Conservation (phyloP, 768 basidiomycete species). For the Pluteus cervinus region DNA sequence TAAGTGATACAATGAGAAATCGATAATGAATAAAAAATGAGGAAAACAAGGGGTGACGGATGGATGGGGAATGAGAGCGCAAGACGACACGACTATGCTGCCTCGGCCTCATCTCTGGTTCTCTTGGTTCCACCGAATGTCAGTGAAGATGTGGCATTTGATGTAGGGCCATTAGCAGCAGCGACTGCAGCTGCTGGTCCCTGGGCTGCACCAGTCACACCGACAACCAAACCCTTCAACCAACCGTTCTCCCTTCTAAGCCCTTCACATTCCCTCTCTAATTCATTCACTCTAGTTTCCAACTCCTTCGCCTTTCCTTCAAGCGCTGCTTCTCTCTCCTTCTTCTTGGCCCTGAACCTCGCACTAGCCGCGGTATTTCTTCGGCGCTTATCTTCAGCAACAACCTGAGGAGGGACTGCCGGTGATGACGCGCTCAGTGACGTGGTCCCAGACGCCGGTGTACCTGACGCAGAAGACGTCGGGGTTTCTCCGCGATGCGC, state of each 20-base stretch:
- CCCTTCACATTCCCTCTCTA: conserved; percentile 89
- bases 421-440: conserved; percentile 13
- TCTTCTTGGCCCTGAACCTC: conserved; percentile 93
- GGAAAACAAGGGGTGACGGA: no score
- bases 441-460: no score
- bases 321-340: conserved; percentile 87
- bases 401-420: conserved; percentile 27
- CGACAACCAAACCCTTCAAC: conserved; percentile 86
- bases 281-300: conserved; percentile 67
- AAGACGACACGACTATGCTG: conserved; percentile 10
- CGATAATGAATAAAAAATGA: no score
- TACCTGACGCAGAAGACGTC: no score
- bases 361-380: conserved; percentile 91
- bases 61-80: no score
- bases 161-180: conserved; percentile 13
- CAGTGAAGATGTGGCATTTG: conserved; percentile 13
- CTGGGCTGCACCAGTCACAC: conserved; percentile 70
- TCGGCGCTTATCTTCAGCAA: conserved; percentile 86
- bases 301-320: conserved; percentile 84
- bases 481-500: conserved; percentile 17
- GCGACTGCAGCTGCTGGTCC: conserved; percentile 20
- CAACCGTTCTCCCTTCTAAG: conserved; percentile 87
- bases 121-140: conserved; percentile 23
- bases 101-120: conserved; percentile 24
- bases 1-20: no score